Conservation (phyloP, 73 alveolate species). For the Uronychia setigera region DNA sequence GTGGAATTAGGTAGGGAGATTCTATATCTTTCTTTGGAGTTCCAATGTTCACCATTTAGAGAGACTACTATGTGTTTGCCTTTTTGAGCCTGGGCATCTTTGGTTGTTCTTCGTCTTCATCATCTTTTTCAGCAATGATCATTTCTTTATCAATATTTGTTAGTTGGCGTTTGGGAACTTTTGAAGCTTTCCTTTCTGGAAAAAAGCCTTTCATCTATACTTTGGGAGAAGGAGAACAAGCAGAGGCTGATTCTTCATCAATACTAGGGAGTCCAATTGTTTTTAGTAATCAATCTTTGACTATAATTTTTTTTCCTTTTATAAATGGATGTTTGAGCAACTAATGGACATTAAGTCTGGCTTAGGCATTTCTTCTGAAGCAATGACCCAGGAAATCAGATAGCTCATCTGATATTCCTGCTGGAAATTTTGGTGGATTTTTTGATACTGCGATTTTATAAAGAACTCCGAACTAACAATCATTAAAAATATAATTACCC, state of each 20-base stretch:
- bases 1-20: too few species aligned
- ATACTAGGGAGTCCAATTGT: background rate
- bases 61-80: too few species aligned
- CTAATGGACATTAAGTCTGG: constrained; percentile 72
- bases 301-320: background rate
- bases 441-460: constrained; percentile 50
- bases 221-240: background rate
- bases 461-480: constrained; percentile 43
- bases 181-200: too few species aligned
- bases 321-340: constrained; percentile 74
- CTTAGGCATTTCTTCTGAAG: constrained; percentile 59
- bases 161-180: too few species aligned
- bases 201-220: too few species aligned
- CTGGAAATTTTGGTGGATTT: constrained; percentile 72
- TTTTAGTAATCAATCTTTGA: background rate
- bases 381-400: constrained; percentile 72
- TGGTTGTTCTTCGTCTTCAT: too few species aligned
- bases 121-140: too few species aligned
- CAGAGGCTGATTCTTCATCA: background rate
- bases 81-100: too few species aligned
- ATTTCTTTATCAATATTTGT: too few species aligned
- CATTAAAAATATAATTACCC: constrained; percentile 41
- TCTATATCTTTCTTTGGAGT: too few species aligned
- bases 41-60: too few species aligned
- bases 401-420: constrained; percentile 51